Conservation (phyloP, 2,329 filamentous ascomycete genomes). For the Arthrobotrys entomopaga region DNA sequence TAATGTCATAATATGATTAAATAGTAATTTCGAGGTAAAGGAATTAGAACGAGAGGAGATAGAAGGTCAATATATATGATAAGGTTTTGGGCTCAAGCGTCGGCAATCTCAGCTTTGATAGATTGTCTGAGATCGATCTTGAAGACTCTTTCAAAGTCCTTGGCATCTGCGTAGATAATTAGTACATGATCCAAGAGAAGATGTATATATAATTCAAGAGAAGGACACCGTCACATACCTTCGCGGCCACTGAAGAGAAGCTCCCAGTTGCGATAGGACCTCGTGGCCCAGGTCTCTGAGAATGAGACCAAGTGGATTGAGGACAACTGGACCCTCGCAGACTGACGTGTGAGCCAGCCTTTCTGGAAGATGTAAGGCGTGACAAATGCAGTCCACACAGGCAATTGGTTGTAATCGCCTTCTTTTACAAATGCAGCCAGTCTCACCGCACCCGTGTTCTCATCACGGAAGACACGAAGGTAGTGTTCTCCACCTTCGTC, state of each 20-base stretch:
- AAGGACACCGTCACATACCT: slow-evolving; percentile 32
- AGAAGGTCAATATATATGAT: slow-evolving; percentile 13
- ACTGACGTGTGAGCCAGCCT: slow-evolving; percentile 46
- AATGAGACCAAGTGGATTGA: slow-evolving; percentile 58
- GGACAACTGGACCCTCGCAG: slow-evolving; percentile 47
- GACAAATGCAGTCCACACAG: slow-evolving; percentile 59
- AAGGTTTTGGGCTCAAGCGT: slow-evolving; percentile 19
- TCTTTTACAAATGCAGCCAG: slow-evolving; percentile 58
- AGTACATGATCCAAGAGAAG: background rate
- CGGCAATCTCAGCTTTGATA: slow-evolving; percentile 47
- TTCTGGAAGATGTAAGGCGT: slow-evolving; percentile 45
- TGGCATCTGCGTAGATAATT: slow-evolving; percentile 53
- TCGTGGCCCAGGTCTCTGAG: slow-evolving; percentile 58
- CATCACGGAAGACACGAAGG: slow-evolving; percentile 58
- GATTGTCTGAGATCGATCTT: slow-evolving; percentile 53
- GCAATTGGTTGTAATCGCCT: slow-evolving; percentile 57
- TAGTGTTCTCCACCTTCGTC: slow-evolving; percentile 57
- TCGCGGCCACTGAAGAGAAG: slow-evolving; percentile 57
- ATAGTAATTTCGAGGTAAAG: background rate
- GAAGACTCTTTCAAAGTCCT: slow-evolving; percentile 57
- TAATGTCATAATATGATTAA: slow-evolving; percentile 42
- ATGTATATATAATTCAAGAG: background rate
- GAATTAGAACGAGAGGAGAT: slow-evolving; percentile 20
- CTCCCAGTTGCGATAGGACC: slow-evolving; percentile 57
- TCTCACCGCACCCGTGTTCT: slow-evolving; percentile 58